A percentile compares a stretch with the other conserved stretches of the same genome.
Conservation (phyloP, 306 rosid genomes). For the Cyclanthera cordifolia region DNA sequence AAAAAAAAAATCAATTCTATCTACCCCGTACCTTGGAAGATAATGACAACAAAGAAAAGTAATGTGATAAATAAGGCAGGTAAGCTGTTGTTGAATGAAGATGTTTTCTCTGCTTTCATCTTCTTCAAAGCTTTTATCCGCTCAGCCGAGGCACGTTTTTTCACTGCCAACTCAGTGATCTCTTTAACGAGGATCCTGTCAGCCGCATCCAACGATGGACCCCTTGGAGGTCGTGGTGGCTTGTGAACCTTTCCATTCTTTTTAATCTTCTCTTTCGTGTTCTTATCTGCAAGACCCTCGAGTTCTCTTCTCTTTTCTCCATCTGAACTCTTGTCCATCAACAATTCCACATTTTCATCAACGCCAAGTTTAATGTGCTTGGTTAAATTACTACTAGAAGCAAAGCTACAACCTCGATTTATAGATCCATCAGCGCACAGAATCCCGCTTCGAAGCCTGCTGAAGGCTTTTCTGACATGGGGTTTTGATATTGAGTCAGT, state of each 20-base stretch:
- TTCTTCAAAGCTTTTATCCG: conserved; percentile 41
- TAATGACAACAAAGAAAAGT: conserved; percentile 38
- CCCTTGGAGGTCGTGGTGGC: conserved; percentile 67
- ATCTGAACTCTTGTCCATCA: conserved; percentile 25
- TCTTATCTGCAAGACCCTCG: conserved; percentile 11
- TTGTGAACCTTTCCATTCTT: conserved; percentile 37
- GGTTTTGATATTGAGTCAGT: conserved; percentile 22
- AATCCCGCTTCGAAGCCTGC: conserved; percentile 35
- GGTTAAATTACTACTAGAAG: conserved; percentile 28
- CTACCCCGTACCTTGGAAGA: conserved; percentile 40
- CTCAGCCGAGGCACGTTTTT: conserved; percentile 51
- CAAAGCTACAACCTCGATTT: conserved; percentile 30
- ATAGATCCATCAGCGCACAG: conserved; percentile 21
- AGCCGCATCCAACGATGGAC: conserved; percentile 55
- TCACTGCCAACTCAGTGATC: conserved; percentile 45
- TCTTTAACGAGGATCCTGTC: conserved; percentile 52
- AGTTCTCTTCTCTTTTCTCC: conserved; percentile 17
- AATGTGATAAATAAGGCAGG: conserved; percentile 52
- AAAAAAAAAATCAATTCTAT: neutral
- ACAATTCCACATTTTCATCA: conserved; percentile 25
- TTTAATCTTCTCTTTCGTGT: conserved; percentile 21
- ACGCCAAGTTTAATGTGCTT: conserved; percentile 20
- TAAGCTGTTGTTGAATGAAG: conserved; percentile 29
- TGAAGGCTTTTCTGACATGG: conserved; percentile 26
- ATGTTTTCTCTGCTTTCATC: conserved; percentile 37